Conservation (phyloP, 495 filamentous ascomycete species). For the Amniculicola lignicola region DNA sequence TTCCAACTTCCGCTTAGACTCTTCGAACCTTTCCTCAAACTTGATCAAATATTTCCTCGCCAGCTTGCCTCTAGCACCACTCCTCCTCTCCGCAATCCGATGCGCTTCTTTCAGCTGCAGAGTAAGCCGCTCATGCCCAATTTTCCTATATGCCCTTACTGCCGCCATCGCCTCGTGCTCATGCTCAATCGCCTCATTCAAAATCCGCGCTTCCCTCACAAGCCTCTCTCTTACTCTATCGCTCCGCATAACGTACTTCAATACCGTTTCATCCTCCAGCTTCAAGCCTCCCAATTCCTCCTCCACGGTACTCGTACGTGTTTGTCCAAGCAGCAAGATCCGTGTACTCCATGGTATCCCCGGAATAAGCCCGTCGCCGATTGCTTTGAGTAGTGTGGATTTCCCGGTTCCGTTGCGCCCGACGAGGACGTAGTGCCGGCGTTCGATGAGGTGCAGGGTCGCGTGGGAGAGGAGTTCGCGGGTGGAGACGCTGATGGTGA, state of each 20-base stretch:
- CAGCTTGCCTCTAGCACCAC: slow-evolving; percentile 67
- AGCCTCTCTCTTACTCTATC: slow-evolving; percentile 58
- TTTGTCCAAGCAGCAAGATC: slow-evolving; percentile 72
- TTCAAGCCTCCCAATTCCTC: slow-evolving; percentile 29
- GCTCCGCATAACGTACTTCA: slow-evolving; percentile 66
- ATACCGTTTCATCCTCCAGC: slow-evolving; percentile 46
- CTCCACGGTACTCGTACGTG: slow-evolving; percentile 37
- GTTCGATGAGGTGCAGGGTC: slow-evolving; percentile 65
- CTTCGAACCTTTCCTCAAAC: slow-evolving; percentile 60
- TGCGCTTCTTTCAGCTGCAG: slow-evolving; percentile 63
- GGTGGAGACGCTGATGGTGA: slow-evolving; percentile 45
- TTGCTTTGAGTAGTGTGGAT: slow-evolving; percentile 69
- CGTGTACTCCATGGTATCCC: slow-evolving; percentile 67
- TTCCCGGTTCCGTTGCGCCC: slow-evolving; percentile 80
- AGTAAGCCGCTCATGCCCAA: slow-evolving; percentile 57
- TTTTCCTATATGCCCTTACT: slow-evolving; percentile 56
- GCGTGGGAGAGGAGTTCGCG: slow-evolving; percentile 67
- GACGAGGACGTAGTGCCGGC: slow-evolving; percentile 68
- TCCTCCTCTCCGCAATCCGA: slow-evolving; percentile 68
- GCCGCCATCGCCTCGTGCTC: slow-evolving; percentile 53
- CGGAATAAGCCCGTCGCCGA: slow-evolving; percentile 74
- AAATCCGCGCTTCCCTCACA: slow-evolving; percentile 53
- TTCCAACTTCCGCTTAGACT: slow-evolving; percentile 45
- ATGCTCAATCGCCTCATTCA: slow-evolving; percentile 48
- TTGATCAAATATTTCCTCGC: slow-evolving; percentile 66